phyloP scores from a whole-genome alignment of 306 rosid genomes.

The Carpinus viminea region DNA sequence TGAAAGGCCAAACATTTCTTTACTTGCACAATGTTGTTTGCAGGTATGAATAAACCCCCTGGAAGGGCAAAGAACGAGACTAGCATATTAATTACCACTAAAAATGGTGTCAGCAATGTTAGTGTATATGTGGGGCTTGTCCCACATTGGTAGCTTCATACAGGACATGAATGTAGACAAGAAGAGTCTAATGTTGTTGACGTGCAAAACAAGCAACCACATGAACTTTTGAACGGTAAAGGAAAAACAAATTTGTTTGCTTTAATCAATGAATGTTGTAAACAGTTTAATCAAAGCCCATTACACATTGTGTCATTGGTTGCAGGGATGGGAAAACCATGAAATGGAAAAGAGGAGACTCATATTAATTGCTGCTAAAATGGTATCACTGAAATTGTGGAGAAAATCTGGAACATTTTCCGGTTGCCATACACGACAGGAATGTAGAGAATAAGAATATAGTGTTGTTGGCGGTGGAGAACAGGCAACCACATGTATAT shows the following conservation, averaged over 20 bases:
- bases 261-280: too few species aligned
- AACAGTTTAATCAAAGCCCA: too few species aligned
- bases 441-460: conserved; percentile 50
- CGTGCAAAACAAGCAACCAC: conserved; percentile 66
- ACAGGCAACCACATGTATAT: conserved; percentile 59
- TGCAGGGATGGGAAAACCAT: neutral
- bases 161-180: conserved; percentile 42
- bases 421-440: conserved; percentile 54
- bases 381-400: conserved; percentile 61
- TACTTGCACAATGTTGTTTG: too few species aligned
- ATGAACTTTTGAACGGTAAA: conserved; percentile 20
- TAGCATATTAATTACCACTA: conserved; percentile 53
- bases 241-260: too few species aligned
- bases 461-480: conserved; percentile 60
- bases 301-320: neutral
- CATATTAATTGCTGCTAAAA: conserved; percentile 59
- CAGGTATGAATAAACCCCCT: too few species aligned
- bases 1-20: neutral
- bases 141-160: too few species aligned
- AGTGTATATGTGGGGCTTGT: too few species aligned
- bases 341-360: conserved; percentile 22
- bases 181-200: conserved; percentile 55
- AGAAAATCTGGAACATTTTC: conserved; percentile 42
- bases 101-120: conserved; percentile 54
- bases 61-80: conserved; percentile 24